Evolutionary conservation across 2,329 filamentous ascomycete genomes (phyloP), one percentile per base, ranked within the genome.

Genomic region (Penicillium frequentans): DNA sequence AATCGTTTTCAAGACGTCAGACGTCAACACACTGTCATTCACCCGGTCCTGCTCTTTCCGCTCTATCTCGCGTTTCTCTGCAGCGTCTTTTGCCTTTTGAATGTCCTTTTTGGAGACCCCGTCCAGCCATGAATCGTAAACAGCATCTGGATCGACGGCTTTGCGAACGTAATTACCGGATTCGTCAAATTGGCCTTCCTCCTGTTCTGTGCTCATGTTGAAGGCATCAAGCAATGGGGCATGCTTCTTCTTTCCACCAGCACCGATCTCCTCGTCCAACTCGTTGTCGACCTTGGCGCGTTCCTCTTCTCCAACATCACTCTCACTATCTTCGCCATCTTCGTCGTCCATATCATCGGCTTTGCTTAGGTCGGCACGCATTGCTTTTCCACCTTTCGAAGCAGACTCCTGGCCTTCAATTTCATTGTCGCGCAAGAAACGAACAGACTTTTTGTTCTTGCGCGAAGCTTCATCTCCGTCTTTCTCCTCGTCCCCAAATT

Each of bases 201-300:
- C 92, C 73, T 96, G 88, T 74, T 99, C 95, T 13, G 85, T 80
- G 57, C 86, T 87, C 82, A 99, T 90, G 70, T 99, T 98, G 82
- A 99, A 99, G 3, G 93, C 93, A 73, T 98, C 95, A 6, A 99
- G 83, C 72, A 95, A 91, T 1, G 95, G 95, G 1, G 95, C 95
- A 73, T 97, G 91, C 67, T 87, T 90, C 78, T 97, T 98, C 66
- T 96, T 89, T 2, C 90, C 90, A 14, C 95, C 95, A 1, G 91
- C 88, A 2, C 95, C 95, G 6, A 99, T 81, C 73, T 99, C 95
- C 54, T 93, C 89, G 64, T 97, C 95, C 16, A 96, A 71, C 19
- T 86, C 90, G 59, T 90, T 86, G 62, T 90, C 91, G 33, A 90
- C 76, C 48, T 86, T 86, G 27, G 90, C 92, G 47, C 85, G 77